Percentiles rank a stretch among this genome's conserved stretches.
These are phyloP conservation scores for Lipomyces mesembrius DNA, from an alignment of 805 yeast genomes.

Conservation along the genomic window DNA sequence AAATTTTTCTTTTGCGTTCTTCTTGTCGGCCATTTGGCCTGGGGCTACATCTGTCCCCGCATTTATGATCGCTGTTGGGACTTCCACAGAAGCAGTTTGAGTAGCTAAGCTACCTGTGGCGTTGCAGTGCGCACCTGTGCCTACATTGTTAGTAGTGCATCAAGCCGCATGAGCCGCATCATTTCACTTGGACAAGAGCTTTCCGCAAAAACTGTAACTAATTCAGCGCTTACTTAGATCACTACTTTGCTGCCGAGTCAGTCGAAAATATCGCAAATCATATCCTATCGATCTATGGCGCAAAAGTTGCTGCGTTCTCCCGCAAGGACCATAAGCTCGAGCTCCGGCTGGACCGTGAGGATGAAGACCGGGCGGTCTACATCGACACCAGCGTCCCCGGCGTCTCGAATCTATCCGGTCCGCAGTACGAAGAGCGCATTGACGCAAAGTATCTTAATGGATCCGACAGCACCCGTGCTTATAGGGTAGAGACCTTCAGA, in stretches of 20 bases:
- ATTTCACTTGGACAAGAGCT: not conserved
- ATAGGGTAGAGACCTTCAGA: slow-evolving; percentile 77
- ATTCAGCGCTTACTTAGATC: slow-evolving; percentile 46
- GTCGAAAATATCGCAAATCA: slow-evolving; percentile 80
- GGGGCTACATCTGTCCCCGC: not conserved
- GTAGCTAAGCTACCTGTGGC: too few relatives aligned
- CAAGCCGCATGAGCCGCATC: not conserved
- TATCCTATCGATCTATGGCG: slow-evolving; percentile 86
- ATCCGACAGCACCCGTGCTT: slow-evolving; percentile 50
- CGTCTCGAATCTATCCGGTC: slow-evolving; percentile 48
- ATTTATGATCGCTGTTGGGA: not conserved
- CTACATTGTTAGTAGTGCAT: not conserved
- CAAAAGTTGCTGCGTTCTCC: slow-evolving; percentile 88
- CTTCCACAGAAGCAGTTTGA: not conserved
- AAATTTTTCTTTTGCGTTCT: not conserved
- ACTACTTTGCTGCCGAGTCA: slow-evolving; percentile 84
- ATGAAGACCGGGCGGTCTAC: slow-evolving; percentile 85
- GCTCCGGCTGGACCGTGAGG: slow-evolving; percentile 79
- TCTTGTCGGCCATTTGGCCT: not conserved
- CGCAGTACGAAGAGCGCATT: slow-evolving; percentile 52
- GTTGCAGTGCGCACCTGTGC: too few relatives aligned
- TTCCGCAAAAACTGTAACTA: not conserved
- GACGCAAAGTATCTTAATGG: slow-evolving; percentile 73
- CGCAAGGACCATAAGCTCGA: slow-evolving; percentile 60
- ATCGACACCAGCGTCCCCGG: slow-evolving; percentile 70